These are phyloP conservation scores for Globisporangium echinulatum DNA, from an alignment of 352 stramenopile genomes.

Conservation along the genomic window DNA sequence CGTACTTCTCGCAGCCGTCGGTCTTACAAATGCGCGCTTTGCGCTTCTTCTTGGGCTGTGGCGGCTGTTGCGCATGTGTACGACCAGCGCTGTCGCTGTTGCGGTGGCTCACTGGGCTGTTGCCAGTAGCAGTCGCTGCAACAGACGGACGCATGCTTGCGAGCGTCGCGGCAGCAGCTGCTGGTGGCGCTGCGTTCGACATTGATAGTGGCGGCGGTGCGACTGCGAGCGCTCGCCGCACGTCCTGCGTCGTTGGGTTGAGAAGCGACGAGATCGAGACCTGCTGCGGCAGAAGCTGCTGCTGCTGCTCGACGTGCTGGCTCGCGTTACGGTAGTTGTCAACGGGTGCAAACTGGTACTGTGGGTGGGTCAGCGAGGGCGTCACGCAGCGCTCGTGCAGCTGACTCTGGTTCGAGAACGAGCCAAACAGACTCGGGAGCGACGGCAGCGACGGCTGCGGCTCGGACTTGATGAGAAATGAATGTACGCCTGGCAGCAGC, in stretches of 20 bases:
- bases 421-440: conserved; percentile 10
- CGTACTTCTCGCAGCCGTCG: conserved; percentile 39
- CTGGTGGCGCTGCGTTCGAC: neutral
- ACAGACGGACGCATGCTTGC: neutral
- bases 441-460: conserved; percentile 8
- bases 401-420: conserved; percentile 1
- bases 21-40: conserved; percentile 33
- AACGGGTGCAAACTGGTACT: neutral
- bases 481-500: conserved; percentile 8
- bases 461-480: conserved; percentile 12
- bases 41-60: conserved; percentile 29
- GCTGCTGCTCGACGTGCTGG: neutral
- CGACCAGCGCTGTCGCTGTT: conserved; percentile 2
- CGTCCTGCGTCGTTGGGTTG: conserved; percentile 6
- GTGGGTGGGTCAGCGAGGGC: neutral
- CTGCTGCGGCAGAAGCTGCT: neutral
- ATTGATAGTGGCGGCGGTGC: neutral
- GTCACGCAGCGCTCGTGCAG: neutral
- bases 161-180: neutral
- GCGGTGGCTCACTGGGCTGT: conserved; percentile 1
- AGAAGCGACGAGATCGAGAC: conserved; percentile 10
- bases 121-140: neutral
- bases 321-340: neutral
- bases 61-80: neutral
- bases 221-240: neutral